These are phyloP conservation scores for Paulownia fortunei DNA, from an alignment of 257 asterid genomes.

Conservation along the genomic window DNA sequence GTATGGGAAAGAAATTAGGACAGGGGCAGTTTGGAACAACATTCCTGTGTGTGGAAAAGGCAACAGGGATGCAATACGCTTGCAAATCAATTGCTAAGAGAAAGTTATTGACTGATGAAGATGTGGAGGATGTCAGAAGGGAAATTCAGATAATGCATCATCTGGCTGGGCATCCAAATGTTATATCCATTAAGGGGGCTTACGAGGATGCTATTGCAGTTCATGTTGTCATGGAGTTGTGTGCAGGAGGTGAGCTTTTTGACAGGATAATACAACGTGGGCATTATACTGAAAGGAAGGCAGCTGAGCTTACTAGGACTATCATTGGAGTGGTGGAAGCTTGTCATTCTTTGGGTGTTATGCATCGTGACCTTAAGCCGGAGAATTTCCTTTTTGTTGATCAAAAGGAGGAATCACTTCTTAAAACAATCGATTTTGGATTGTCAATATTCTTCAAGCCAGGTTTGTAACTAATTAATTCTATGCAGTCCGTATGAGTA, in stretches of 20 bases:
- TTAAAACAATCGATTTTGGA: slow-evolving; percentile 93
- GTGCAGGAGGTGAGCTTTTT: slow-evolving; percentile 96
- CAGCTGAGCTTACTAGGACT: slow-evolving; percentile 94
- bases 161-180: slow-evolving; percentile 87
- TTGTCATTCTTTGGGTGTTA: slow-evolving; percentile 92
- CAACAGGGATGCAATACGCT: slow-evolving; percentile 70
- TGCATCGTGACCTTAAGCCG: slow-evolving; percentile 99
- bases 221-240: slow-evolving; percentile 91
- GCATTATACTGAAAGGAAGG: slow-evolving; percentile 93
- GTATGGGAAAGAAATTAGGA: slow-evolving; percentile 83
- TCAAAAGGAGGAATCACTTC: slow-evolving; percentile 88
- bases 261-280: slow-evolving; percentile 93
- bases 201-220: slow-evolving; percentile 90
- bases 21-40: slow-evolving; percentile 97
- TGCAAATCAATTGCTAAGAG: slow-evolving; percentile 97
- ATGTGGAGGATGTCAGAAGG: slow-evolving; percentile 96
- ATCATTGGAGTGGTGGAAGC: slow-evolving; percentile 96
- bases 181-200: slow-evolving; percentile 89
- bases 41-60: slow-evolving; percentile 77
- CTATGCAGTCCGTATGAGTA: not conserved
- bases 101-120: slow-evolving; percentile 83
- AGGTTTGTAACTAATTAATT: slow-evolving; percentile 45
- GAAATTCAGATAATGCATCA: slow-evolving; percentile 99
- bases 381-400: slow-evolving; percentile 91
- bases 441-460: slow-evolving; percentile 94